phyloP scores from a whole-genome alignment of 768 basidiomycete species.

The Collybiopsis luxurians region DNA sequence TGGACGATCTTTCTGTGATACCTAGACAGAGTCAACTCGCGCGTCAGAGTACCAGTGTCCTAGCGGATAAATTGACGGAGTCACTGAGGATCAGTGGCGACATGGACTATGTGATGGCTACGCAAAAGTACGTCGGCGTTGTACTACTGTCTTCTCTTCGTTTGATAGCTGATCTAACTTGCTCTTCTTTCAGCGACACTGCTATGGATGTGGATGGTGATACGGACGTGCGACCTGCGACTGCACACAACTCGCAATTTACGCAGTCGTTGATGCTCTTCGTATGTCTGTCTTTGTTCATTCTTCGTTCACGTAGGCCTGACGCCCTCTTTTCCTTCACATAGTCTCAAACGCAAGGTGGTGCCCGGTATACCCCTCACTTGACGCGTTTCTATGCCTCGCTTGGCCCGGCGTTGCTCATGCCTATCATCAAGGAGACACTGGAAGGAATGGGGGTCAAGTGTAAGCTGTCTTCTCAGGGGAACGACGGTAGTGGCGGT shows the following conservation, averaged over 20 bases:
- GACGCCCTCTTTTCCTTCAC: background rate
- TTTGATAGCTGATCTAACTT: too few species aligned
- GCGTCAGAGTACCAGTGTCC: conserved; percentile 40
- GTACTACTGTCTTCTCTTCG: too few species aligned
- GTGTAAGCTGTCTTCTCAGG: conserved; percentile 38
- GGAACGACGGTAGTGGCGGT: background rate
- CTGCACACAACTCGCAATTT: conserved; percentile 61
- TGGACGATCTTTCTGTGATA: background rate
- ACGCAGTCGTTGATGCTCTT: conserved; percentile 80
- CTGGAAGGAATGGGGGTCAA: conserved; percentile 48
- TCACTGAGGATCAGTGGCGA: conserved; percentile 70
- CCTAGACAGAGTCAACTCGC: conserved; percentile 70
- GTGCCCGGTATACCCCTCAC: conserved; percentile 67
- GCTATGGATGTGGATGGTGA: conserved; percentile 56
- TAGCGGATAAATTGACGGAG: conserved; percentile 73
- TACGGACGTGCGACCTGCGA: conserved; percentile 54
- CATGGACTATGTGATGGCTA: conserved; percentile 66
- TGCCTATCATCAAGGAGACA: conserved; percentile 52
- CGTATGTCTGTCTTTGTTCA: conserved; percentile 42
- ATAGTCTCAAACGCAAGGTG: conserved; percentile 82
- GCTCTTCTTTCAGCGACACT: conserved; percentile 14
- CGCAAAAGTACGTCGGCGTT: conserved; percentile 26
- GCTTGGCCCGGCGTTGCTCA: conserved; percentile 49
- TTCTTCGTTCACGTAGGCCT: background rate
- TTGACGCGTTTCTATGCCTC: conserved; percentile 81